Evolutionary conservation across 1,284 basidiomycete genomes (phyloP).

Genomic region (Heterobasidion occidentale): DNA sequence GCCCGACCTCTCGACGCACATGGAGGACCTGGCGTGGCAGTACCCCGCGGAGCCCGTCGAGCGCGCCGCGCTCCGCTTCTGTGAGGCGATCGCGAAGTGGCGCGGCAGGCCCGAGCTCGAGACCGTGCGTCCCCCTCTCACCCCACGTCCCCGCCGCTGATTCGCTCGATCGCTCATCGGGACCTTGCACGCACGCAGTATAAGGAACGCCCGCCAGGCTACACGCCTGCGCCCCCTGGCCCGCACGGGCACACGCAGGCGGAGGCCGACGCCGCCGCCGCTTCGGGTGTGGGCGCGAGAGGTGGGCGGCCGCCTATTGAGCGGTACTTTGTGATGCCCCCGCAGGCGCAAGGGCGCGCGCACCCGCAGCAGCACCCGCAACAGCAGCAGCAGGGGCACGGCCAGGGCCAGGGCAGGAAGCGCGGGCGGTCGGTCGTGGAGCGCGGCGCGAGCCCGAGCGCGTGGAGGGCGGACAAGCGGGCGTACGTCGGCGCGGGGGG

Average conservation of each 20-base stretch:
- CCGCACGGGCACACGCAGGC: neutral
- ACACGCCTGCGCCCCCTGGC: neutral
- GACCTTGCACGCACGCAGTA: neutral
- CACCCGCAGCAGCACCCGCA: neutral
- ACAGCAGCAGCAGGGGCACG: neutral
- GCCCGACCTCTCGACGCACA: slow-evolving; percentile 67
- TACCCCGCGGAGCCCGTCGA: slow-evolving; percentile 78
- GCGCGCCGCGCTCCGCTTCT: slow-evolving; percentile 66
- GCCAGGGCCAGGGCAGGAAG: neutral
- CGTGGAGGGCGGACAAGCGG: neutral
- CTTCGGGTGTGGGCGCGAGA: neutral
- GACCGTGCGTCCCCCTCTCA: slow-evolving; percentile 37
- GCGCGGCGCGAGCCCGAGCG: neutral
- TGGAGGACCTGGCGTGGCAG: slow-evolving; percentile 72
- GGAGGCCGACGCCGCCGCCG: neutral
- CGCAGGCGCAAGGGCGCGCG: neutral
- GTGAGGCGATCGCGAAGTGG: slow-evolving; percentile 73
- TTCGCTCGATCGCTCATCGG: neutral
- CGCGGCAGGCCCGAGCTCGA: slow-evolving; percentile 76
- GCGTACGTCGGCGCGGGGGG: neutral
- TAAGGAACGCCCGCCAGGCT: slow-evolving; percentile 5
- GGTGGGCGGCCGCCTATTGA: slow-evolving; percentile 6
- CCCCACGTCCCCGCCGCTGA: neutral
- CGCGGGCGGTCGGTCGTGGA: neutral
- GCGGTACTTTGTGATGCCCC: slow-evolving; percentile 9